Evolutionary conservation across 768 basidiomycete genomes (phyloP), one percentile per base, ranked within the genome.

Genomic region (Tulasnella sp.): DNA sequence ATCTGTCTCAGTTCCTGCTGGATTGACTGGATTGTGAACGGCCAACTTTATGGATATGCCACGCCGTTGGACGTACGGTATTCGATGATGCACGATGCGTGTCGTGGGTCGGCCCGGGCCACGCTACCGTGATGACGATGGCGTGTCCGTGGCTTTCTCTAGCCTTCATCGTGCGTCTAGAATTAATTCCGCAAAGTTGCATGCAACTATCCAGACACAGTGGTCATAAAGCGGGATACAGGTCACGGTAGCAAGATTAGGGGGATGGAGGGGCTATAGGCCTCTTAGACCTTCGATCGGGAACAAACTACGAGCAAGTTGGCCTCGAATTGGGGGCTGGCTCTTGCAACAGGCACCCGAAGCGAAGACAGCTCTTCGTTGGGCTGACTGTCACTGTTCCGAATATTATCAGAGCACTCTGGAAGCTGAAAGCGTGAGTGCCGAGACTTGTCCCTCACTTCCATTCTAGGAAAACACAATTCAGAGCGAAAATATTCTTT

Each of bases 1-100:
- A 69, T 69, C 64, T 37, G 64, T 69, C 64, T 69, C 64, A 69
- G 64, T 69, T 69, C 64, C 46, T 46, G 46, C 4, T 46, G 46
- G 46, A 46, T 46, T 46, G 46, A 14, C 16, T 46, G 12, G 46
- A 34, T 20, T 24, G 5, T 69, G 64, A 69, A 69, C 64, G 64
- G 64, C 5, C 31, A 69, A 69, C 28, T 16, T 16, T 37, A 11
- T 20, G 64, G 18, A 69, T 64, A 64, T 14, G 34, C 64, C 64
- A 69, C 64, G 64, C 64, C 9, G 64, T 69, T 24, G 34, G 12
- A 7, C 64, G 31, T 9, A 69, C 14, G 16, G 6, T 28, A 37
- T 69, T 16, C 5, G 64, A 64, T 3, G 22, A 14, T 42, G 42
- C 42, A 42, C 42, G 42, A 42, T 42, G 42, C 42, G 42, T 42